Evolutionary conservation across 2,329 filamentous ascomycete genomes (phyloP).

Genomic region (Fusarium bactridioides): DNA sequence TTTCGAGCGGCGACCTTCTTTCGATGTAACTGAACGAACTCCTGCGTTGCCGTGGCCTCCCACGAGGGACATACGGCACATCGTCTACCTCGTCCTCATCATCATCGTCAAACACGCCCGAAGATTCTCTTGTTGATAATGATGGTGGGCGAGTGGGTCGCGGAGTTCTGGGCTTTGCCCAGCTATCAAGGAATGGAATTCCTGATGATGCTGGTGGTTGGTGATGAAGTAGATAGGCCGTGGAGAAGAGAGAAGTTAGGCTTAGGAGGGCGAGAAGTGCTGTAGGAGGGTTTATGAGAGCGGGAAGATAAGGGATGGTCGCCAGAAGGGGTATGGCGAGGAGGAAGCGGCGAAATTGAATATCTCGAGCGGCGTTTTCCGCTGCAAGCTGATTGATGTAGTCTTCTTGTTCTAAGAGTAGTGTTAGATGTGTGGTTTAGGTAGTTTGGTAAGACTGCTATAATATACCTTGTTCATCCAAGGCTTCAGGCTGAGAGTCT

Average conservation of each 20-base stretch:
- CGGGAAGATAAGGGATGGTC: slow-evolving; percentile 59
- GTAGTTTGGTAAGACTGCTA: neutral
- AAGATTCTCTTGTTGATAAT: slow-evolving; percentile 24
- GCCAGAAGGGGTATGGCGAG: slow-evolving; percentile 66
- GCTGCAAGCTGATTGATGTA: slow-evolving; percentile 64
- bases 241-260: slow-evolving; percentile 69
- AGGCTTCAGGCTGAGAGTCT: slow-evolving; percentile 62
- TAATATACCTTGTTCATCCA: slow-evolving; percentile 76
- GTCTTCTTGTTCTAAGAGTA: slow-evolving; percentile 65
- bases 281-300: slow-evolving; percentile 46
- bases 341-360: slow-evolving; percentile 65
- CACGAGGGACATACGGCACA: slow-evolving; percentile 10
- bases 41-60: slow-evolving; percentile 26
- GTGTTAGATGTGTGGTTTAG: neutral
- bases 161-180: slow-evolving; percentile 45
- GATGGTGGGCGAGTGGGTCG: slow-evolving; percentile 38
- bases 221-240: slow-evolving; percentile 66
- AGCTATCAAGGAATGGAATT: slow-evolving; percentile 58
- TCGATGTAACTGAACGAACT: slow-evolving; percentile 35
- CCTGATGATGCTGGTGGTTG: slow-evolving; percentile 65
- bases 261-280: slow-evolving; percentile 62
- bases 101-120: slow-evolving; percentile 17
- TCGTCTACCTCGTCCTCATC: slow-evolving; percentile 32
- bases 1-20: slow-evolving; percentile 58
- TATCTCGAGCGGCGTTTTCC: slow-evolving; percentile 66